These are phyloP conservation scores for Scheffersomyces spartinae DNA, from an alignment of 805 yeast genomes.

Conservation along the genomic window DNA sequence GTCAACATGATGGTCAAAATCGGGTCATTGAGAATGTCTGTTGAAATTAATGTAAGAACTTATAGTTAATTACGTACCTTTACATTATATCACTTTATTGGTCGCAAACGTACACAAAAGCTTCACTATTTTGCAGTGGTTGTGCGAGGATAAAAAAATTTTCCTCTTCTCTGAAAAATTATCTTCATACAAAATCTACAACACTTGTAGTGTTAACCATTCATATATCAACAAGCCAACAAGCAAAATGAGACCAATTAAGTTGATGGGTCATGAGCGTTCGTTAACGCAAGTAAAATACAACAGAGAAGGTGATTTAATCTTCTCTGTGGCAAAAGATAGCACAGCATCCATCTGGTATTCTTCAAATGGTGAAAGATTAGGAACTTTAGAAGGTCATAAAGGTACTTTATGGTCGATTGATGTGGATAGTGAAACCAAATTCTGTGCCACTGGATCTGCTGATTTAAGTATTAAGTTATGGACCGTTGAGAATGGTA, in stretches of 20 bases:
- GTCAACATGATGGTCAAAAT: slow-evolving; percentile 44
- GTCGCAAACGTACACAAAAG: too few relatives aligned
- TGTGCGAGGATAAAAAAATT: too few relatives aligned
- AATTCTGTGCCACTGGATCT: slow-evolving; percentile 72
- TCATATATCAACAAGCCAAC: slow-evolving; percentile 2
- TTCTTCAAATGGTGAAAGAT: slow-evolving; percentile 89
- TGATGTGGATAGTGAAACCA: slow-evolving; percentile 67
- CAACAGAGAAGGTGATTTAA: slow-evolving; percentile 90
- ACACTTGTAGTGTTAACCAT: too few relatives aligned
- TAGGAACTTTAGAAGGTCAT: slow-evolving; percentile 81
- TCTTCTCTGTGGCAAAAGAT: slow-evolving; percentile 90
- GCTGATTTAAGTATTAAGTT: slow-evolving; percentile 80
- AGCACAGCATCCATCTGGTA: slow-evolving; percentile 85
- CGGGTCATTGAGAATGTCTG: slow-evolving; percentile 54
- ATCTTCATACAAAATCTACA: too few relatives aligned
- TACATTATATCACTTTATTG: too few relatives aligned
- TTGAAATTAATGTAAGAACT: slow-evolving; percentile 13
- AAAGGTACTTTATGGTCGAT: slow-evolving; percentile 93
- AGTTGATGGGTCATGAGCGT: slow-evolving; percentile 93
- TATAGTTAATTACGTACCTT: too few relatives aligned
- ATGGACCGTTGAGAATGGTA: slow-evolving; percentile 78
- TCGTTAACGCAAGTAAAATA: slow-evolving; percentile 92
- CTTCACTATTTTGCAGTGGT: too few relatives aligned
- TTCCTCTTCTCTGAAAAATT: too few relatives aligned
- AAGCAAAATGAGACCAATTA: slow-evolving; percentile 32